Evolutionary conservation across 257 asterid species (phyloP).

Genomic region (Solanum sejunctum): DNA sequence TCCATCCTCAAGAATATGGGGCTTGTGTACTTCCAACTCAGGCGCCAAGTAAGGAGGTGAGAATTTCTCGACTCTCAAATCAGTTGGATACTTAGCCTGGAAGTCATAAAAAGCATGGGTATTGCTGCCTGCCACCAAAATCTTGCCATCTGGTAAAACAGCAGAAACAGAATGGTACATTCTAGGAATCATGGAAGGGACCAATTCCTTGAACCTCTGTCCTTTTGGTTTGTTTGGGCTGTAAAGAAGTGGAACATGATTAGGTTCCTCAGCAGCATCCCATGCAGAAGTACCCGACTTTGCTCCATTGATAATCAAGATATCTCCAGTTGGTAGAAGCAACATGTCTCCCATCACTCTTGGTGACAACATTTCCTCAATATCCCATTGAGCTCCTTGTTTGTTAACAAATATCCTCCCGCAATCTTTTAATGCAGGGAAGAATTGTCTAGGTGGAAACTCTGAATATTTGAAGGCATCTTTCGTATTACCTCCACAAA

Average conservation of each 20-base stretch:
- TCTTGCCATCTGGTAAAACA: conserved; percentile 51
- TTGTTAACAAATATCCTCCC: conserved; percentile 32
- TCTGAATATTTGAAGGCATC: conserved; percentile 40
- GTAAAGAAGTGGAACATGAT: conserved; percentile 49
- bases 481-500: conserved; percentile 67
- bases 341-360: conserved; percentile 80
- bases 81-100: conserved; percentile 39
- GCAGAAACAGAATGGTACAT: conserved; percentile 74
- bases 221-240: conserved; percentile 34
- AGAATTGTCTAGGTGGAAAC: conserved; percentile 25
- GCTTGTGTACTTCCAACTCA: conserved; percentile 19
- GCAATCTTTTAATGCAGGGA: conserved; percentile 51
- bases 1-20: conserved; percentile 11
- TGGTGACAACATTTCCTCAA: conserved; percentile 60
- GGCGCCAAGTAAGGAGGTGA: conserved; percentile 66
- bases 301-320: conserved; percentile 56
- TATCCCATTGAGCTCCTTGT: conserved; percentile 38
- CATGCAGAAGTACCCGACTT: conserved; percentile 68
- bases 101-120: conserved; percentile 43
- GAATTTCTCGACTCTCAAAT: conserved; percentile 69
- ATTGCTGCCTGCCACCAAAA: conserved; percentile 77
- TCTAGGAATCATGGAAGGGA: conserved; percentile 40
- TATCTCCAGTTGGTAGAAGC: conserved; percentile 63
- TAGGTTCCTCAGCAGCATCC: conserved; percentile 56
- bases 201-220: conserved; percentile 29